Conservation (phyloP, 2,329 filamentous ascomycete species). For the Venturiaceae sp. region DNA sequence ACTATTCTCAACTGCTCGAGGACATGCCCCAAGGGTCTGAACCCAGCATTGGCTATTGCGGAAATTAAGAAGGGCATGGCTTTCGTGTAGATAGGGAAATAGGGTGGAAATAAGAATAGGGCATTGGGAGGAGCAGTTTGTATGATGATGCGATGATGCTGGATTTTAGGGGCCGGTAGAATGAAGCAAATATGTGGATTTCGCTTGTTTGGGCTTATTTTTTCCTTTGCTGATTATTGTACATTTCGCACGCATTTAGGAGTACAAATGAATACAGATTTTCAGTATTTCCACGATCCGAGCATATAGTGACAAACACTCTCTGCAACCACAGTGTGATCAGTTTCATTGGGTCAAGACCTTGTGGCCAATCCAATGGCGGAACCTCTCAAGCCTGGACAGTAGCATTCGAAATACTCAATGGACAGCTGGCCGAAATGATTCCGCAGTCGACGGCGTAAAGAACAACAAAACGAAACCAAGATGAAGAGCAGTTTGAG, state of each 20-base stretch:
- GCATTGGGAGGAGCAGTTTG: neutral
- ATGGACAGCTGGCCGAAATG: no score
- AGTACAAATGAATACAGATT: neutral
- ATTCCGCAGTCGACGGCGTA: no score
- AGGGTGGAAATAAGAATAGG: neutral
- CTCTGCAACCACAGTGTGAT: neutral
- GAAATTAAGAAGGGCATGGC: slow-evolving; percentile 99
- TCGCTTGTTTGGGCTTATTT: neutral
- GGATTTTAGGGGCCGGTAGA: neutral
- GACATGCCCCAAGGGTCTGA: slow-evolving; percentile 96
- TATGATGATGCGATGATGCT: neutral
- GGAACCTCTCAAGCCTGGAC: no score
- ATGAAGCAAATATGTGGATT: neutral
- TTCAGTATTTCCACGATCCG: neutral
- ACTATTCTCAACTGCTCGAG: slow-evolving; percentile 98
- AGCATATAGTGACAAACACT: neutral
- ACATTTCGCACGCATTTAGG: neutral
- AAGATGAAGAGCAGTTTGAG: no score
- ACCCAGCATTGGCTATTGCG: slow-evolving; percentile 89
- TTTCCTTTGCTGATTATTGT: neutral
- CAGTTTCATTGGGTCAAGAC: no score
- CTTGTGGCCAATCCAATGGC: no score
- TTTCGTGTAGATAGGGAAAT: slow-evolving; percentile 17
- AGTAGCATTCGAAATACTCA: no score
- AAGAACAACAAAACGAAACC: no score